Evolutionary conservation across 2,329 filamentous ascomycete genomes (phyloP), one percentile per base, ranked within the genome.

Genomic region (Fusarium staphyleae): DNA sequence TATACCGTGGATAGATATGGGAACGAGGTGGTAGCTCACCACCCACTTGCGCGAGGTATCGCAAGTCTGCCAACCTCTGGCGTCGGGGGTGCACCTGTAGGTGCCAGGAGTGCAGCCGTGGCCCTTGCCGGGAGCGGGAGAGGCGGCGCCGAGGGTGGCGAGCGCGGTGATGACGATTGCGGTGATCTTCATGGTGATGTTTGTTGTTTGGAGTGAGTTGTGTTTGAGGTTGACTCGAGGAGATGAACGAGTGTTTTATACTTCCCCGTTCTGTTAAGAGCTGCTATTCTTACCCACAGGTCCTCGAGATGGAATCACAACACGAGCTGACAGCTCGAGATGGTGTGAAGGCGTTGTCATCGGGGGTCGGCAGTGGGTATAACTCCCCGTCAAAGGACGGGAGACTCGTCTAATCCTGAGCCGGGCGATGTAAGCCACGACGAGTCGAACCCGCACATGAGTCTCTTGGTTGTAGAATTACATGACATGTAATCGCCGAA

Each of bases 51-150:
- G 50, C 33, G 33, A 50, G 46, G 64, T 66, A 49, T 68, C 64
- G 69, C 73, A 75, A 42, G 73, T 62, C 41, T 68, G 52, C 73
- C 73, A 75, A 50, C 68, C 72, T 5, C 40, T 40, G 34, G 36
- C 48, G 48, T 67, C 42, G 12, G 43, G 26, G 15, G 66, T 48
- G 69, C 74, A 75, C 10, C 52, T 10, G 60, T 75, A 75, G n/a
- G 72, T 73, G 35, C 49, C 73, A 2, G 73, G 72, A 33, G 52
- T 63, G 69, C 73, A 75, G 12, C 18, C 30, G 5, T 36, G 26
- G 26, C 40, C 11, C 5, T 61, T 19, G 11, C 52, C 26, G 10
- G 57, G 57, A 14, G 55, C 28, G 2, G 65, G 63, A 30, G 63
- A 45, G 13, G 59, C 63, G 41, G 63, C 35, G 15, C 54, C 58